These are phyloP conservation scores for Cinchona pubescens DNA, from an alignment of 257 asterid genomes.

Conservation along the genomic window DNA sequence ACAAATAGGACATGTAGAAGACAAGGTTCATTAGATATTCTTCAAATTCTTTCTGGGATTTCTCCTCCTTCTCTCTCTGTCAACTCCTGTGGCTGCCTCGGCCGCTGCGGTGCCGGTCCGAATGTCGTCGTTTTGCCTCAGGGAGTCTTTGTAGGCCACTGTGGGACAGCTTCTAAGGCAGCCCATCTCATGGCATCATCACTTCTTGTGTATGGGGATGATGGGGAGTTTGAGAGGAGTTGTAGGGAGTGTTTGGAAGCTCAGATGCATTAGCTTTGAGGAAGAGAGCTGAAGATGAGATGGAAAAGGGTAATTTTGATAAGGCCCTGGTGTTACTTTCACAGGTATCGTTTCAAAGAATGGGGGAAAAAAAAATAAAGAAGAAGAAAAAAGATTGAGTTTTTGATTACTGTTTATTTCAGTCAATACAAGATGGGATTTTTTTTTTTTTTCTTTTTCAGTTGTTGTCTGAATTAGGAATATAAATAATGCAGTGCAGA, in stretches of 20 bases:
- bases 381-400: not conserved
- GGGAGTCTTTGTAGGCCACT: slow-evolving; percentile 53
- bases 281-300: slow-evolving; percentile 71
- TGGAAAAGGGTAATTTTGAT: slow-evolving; percentile 43
- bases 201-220: slow-evolving; percentile 24
- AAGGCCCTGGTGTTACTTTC: slow-evolving; percentile 56
- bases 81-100: slow-evolving; percentile 82
- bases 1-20: slow-evolving; percentile 71
- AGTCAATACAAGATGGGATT: not conserved
- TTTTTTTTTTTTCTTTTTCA: no score
- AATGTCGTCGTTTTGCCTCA: slow-evolving; percentile 67
- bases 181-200: slow-evolving; percentile 49
- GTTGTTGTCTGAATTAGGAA: not conserved
- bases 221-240: slow-evolving; percentile 23
- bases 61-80: slow-evolving; percentile 65
- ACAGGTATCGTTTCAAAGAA: slow-evolving; percentile 61
- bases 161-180: slow-evolving; percentile 71
- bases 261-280: slow-evolving; percentile 79
- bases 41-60: slow-evolving; percentile 70
- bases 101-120: slow-evolving; percentile 83
- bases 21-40: slow-evolving; percentile 72
- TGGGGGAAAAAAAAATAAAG: no score
- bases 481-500: no score
- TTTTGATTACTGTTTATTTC: not conserved
- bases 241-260: slow-evolving; percentile 61